These are phyloP conservation scores for Aspergillus leporis DNA, from an alignment of 495 filamentous ascomycete genomes.

Conservation along the genomic window DNA sequence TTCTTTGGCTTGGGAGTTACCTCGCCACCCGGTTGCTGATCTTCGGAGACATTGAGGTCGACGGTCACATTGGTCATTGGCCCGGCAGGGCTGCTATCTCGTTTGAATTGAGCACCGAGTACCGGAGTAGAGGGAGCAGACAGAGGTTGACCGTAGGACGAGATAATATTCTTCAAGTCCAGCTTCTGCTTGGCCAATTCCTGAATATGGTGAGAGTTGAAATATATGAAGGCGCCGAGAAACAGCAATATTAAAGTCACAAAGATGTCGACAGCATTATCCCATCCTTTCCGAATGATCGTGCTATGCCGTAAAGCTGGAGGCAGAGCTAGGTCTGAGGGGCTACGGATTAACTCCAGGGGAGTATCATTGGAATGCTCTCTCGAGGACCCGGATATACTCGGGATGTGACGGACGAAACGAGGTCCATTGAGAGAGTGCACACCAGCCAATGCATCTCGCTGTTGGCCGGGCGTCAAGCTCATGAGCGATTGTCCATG, in stretches of 20 bases:
- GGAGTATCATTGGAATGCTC: slow-evolving; percentile 46
- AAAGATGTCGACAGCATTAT: slow-evolving; percentile 54
- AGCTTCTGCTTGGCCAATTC: slow-evolving; percentile 52
- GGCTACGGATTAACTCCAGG: slow-evolving; percentile 35
- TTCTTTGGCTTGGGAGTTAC: slow-evolving; percentile 29
- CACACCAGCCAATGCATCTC: slow-evolving; percentile 54
- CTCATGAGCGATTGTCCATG: slow-evolving; percentile 43
- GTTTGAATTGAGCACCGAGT: slow-evolving; percentile 30
- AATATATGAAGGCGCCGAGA: slow-evolving; percentile 48
- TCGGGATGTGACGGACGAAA: slow-evolving; percentile 35
- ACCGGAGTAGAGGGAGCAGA: slow-evolving; percentile 49
- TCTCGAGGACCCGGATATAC: slow-evolving; percentile 34
- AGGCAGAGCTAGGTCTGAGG: slow-evolving; percentile 46
- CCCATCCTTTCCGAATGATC: slow-evolving; percentile 55
- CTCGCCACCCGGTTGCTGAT: slow-evolving; percentile 22
- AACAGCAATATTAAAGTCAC: slow-evolving; percentile 46
- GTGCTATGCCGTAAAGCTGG: slow-evolving; percentile 48
- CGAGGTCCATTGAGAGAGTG: slow-evolving; percentile 48
- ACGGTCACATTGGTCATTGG: slow-evolving; percentile 35
- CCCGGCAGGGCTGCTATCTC: slow-evolving; percentile 24
- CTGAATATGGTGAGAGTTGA: slow-evolving; percentile 50
- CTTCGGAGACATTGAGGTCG: slow-evolving; percentile 31
- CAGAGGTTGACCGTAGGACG: slow-evolving; percentile 43
- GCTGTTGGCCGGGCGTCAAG: slow-evolving; percentile 42
- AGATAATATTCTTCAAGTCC: slow-evolving; percentile 54